These are phyloP conservation scores for Mucor ambiguus DNA, from an alignment of 371 early-diverging fungal genomes.

Conservation along the genomic window DNA sequence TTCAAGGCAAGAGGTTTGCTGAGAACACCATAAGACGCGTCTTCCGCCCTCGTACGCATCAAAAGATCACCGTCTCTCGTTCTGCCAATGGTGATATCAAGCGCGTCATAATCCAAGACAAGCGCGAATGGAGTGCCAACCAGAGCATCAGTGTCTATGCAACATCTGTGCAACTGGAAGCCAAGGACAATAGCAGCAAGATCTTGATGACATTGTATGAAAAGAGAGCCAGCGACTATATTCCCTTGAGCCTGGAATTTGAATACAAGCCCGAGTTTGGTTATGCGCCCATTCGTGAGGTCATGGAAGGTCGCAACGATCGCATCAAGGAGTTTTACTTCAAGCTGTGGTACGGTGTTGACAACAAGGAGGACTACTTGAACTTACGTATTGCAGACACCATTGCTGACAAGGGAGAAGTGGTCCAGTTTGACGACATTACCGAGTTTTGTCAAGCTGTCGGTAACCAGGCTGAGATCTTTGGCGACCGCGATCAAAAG, in stretches of 20 bases:
- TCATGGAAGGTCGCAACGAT: slow-evolving; percentile 91
- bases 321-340: slow-evolving; percentile 93
- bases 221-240: slow-evolving; percentile 63
- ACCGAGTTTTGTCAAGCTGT: slow-evolving; percentile 86
- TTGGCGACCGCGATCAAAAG: slow-evolving; percentile 67
- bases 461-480: slow-evolving; percentile 90
- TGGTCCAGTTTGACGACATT: slow-evolving; percentile 68
- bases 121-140: slow-evolving; percentile 63
- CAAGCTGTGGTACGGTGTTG: slow-evolving; percentile 81
- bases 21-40: slow-evolving; percentile 81
- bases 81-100: slow-evolving; percentile 44
- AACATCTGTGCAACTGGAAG: slow-evolving; percentile 64
- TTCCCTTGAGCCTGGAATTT: slow-evolving; percentile 80
- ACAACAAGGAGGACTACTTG: slow-evolving; percentile 54
- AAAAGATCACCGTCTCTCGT: slow-evolving; percentile 70
- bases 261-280: slow-evolving; percentile 81
- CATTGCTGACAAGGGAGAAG: slow-evolving; percentile 66
- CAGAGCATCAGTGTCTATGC: slow-evolving; percentile 56
- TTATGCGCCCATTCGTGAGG: slow-evolving; percentile 88
- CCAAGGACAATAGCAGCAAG: slow-evolving; percentile 59
- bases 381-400: slow-evolving; percentile 57
- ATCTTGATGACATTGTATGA: slow-evolving; percentile 78
- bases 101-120: slow-evolving; percentile 63
- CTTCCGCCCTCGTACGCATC: slow-evolving; percentile 82
- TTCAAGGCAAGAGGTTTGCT: slow-evolving; percentile 76